Base-by-base conservation (phyloP, 164 flowering plant genomes). In the Euptelea pleiosperma region DNA sequence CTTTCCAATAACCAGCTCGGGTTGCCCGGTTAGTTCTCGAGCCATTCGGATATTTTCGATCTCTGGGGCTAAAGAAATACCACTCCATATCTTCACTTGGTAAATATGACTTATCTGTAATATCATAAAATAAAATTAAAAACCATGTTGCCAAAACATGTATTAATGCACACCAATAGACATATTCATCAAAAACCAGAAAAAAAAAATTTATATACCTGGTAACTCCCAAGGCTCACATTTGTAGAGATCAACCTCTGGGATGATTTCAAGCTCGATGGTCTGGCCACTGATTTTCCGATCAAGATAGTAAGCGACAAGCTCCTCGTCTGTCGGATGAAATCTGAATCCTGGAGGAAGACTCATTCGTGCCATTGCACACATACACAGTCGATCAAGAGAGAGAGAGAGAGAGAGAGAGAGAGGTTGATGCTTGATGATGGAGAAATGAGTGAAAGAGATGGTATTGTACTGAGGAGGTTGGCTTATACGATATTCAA, bases 201-300 rank as follows among this genome's bases (percentile, higher is more conserved):
- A n/a, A n/a, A n/a, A n/a, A n/a, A n/a, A n/a, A n/a, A n/a, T n/a
- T n/a, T n/a, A 34, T 11, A n/a, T 61, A 80, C 90, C 90, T 63
- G 85, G 87, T 58, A 84, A 73, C 40, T 85, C 91, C 91, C 91
- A 85, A 0, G 91, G 91, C 56, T 84, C 90, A 39, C 83, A 78
- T 61, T 84, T 84, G 73, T 84, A 84, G 56, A 84, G 86, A 73
- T 82, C 86, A 47, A 84, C 74, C 49, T 82, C 87, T 0, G 85
- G 85, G 53, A 85, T 82, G 52, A 85, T 77, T 43, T 85, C 84
- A 4, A 85, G 85, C 68, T 82, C 91, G 19, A 85, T 82, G 4
- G 41, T 62, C 1, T 73, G 77, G 26, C 85, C 81, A 6, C 52
- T 68, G 58, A 85, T 75, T 57, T 82, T 82, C 24, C 84, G 61